phyloP scores from a whole-genome alignment of 2,329 filamentous ascomycete genomes.

The Chaetomiaceae sp. region DNA sequence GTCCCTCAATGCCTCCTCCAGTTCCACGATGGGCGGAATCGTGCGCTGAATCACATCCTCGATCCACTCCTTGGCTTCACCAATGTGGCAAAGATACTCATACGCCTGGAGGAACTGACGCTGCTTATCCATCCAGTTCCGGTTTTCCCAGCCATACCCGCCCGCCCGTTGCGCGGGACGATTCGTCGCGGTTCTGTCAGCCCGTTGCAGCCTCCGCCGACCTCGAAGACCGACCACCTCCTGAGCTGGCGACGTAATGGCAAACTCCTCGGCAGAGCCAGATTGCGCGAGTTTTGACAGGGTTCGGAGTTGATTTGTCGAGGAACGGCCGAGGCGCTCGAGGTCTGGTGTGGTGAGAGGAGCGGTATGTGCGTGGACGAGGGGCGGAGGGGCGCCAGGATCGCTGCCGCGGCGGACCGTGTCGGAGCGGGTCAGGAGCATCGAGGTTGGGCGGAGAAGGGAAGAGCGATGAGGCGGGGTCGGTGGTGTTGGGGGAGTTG shows the following conservation, averaged over 20 bases:
- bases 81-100: slow-evolving; percentile 97
- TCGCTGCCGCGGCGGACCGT: slow-evolving; percentile 39
- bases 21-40: slow-evolving; percentile 85
- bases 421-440: slow-evolving; percentile 56
- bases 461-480: slow-evolving; percentile 39
- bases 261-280: slow-evolving; percentile 72
- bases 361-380: slow-evolving; percentile 37
- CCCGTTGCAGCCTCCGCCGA: slow-evolving; percentile 73
- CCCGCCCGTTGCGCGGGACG: slow-evolving; percentile 43
- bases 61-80: slow-evolving; percentile 98
- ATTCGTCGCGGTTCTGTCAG: slow-evolving; percentile 47
- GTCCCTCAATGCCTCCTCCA: slow-evolving; percentile 88
- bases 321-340: slow-evolving; percentile 77
- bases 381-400: slow-evolving; percentile 31
- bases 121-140: slow-evolving; percentile 99
- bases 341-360: slow-evolving; percentile 65
- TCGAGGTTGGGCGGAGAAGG: slow-evolving; percentile 52
- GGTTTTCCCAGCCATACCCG: slow-evolving; percentile 68
- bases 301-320: slow-evolving; percentile 82
- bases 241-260: slow-evolving; percentile 69
- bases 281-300: slow-evolving; percentile 78
- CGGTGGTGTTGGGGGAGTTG: slow-evolving; percentile 27
- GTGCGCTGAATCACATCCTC: slow-evolving; percentile 80
- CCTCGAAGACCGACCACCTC: slow-evolving; percentile 87
- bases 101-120: slow-evolving; percentile 94